phyloP scores from a whole-genome alignment of 2,329 filamentous ascomycete species.

The Paracorniculantispora psalliotae region DNA sequence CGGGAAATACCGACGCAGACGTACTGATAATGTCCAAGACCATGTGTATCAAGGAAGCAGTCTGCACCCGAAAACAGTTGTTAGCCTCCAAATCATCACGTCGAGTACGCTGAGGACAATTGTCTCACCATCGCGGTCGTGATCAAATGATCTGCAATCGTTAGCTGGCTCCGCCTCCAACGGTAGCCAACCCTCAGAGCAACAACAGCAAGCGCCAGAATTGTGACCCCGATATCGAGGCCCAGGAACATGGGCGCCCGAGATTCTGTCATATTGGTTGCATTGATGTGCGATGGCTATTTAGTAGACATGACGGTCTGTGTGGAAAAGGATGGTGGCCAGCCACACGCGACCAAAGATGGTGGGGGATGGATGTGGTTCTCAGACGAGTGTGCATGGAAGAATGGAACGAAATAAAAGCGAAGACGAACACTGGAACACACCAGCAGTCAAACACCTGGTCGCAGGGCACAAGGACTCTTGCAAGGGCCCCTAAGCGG shows the following conservation, averaged over 20 bases:
- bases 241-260: slow-evolving; percentile 11
- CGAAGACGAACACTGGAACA: neutral
- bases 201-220: slow-evolving; percentile 8
- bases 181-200: slow-evolving; percentile 10
- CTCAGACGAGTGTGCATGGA: too few species aligned
- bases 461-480: neutral
- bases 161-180: neutral
- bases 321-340: neutral
- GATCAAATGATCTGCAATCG: slow-evolving; percentile 6
- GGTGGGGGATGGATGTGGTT: too few species aligned
- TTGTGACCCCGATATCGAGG: slow-evolving; percentile 10
- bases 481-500: too few species aligned
- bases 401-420: neutral
- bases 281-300: neutral
- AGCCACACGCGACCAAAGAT: neutral
- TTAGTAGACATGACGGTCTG: neutral
- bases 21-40: slow-evolving; percentile 13
- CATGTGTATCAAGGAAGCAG: slow-evolving; percentile 10
- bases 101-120: neutral
- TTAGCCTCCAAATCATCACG: neutral
- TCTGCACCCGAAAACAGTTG: neutral
- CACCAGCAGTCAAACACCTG: neutral
- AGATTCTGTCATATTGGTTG: slow-evolving; percentile 9
- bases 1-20: neutral
- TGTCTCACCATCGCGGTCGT: slow-evolving; percentile 9